These are phyloP conservation scores for Microdochium bolleyi DNA, from an alignment of 2,329 filamentous ascomycete species.

Conservation along the genomic window DNA sequence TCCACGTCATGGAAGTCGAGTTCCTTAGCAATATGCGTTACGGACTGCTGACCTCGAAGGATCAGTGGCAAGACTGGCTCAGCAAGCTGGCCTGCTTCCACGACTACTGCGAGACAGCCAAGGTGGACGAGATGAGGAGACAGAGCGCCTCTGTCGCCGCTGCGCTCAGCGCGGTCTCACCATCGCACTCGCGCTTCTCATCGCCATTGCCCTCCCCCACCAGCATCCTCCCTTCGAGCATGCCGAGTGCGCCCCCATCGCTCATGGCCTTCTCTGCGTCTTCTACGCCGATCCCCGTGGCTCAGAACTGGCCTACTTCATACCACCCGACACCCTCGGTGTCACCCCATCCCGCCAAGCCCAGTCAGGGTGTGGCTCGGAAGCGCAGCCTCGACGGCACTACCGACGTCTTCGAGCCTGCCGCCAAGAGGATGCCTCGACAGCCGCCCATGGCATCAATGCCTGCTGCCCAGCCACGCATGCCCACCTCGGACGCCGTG, in stretches of 20 bases:
- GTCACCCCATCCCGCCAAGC: constrained; percentile 41
- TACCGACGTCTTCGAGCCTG: constrained; percentile 40
- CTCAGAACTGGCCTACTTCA: constrained; percentile 27
- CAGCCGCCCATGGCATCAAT: constrained; percentile 16
- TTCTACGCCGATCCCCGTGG: constrained; percentile 14
- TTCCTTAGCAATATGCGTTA: constrained; percentile 98
- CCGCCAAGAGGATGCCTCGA: constrained; percentile 40
- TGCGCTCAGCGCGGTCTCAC: constrained; percentile 28
- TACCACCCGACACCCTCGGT: constrained; percentile 30
- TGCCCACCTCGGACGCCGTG: constrained; percentile 17
- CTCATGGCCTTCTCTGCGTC: constrained; percentile 33
- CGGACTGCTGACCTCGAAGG: constrained; percentile 76
- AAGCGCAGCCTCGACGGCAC: constrained; percentile 42
- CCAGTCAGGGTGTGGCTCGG: constrained; percentile 30
- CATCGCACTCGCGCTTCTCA: constrained; percentile 25
- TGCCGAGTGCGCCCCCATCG: constrained; percentile 23
- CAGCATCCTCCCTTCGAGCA: constrained; percentile 19
- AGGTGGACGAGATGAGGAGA: constrained; percentile 25
- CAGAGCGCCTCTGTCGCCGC: constrained; percentile 16
- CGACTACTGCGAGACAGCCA: constrained; percentile 71
- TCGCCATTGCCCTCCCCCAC: constrained; percentile 46
- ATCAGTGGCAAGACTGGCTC: constrained; percentile 85
- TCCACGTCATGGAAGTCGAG: constrained; percentile 99
- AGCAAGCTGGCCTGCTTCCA: constrained; percentile 73
- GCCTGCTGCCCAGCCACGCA: constrained; percentile 12